Conservation (phyloP, 108 stramenopile species). For the Pseudonitzschia multiseries region DNA sequence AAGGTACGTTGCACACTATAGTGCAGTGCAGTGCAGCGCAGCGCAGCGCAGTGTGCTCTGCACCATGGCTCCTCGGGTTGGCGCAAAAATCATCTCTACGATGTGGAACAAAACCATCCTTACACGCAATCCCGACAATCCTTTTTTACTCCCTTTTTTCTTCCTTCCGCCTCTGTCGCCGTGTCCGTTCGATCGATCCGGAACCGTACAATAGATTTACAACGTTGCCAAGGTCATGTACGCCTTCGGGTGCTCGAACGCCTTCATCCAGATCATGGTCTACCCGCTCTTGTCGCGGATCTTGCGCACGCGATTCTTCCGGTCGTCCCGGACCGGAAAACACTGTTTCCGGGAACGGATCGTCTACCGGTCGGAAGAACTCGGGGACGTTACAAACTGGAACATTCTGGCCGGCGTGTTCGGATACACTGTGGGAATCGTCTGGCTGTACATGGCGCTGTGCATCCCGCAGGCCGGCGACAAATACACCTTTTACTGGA, state of each 20-base stretch:
- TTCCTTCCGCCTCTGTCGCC: neutral
- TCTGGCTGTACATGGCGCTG: slow-evolving; percentile 55
- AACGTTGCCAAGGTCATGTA: slow-evolving; percentile 80
- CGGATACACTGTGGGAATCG: slow-evolving; percentile 44
- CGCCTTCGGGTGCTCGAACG: slow-evolving; percentile 63
- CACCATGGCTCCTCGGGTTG: too few species aligned
- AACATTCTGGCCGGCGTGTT: slow-evolving; percentile 44
- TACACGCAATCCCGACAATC: neutral
- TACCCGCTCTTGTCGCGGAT: slow-evolving; percentile 41
- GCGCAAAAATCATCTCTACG: too few species aligned
- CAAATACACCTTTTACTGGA: slow-evolving; percentile 70
- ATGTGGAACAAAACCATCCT: neutral
- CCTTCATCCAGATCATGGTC: slow-evolving; percentile 54
- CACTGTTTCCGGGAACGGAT: slow-evolving; percentile 18
- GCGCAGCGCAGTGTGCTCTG: too few species aligned
- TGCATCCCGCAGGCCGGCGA: slow-evolving; percentile 47
- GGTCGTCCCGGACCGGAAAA: neutral
- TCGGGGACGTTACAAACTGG: slow-evolving; percentile 44
- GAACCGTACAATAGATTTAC: slow-evolving; percentile 52
- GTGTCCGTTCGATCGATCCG: too few species aligned
- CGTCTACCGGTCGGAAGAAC: slow-evolving; percentile 31
- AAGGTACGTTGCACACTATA: slow-evolving; percentile 52
- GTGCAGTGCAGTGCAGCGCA: too few species aligned
- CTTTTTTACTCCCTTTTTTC: neutral
- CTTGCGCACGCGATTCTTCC: neutral